Evolutionary conservation across 495 filamentous ascomycete genomes (phyloP), one percentile per base, ranked within the genome.

Genomic region (Penicillium chermesinum): DNA sequence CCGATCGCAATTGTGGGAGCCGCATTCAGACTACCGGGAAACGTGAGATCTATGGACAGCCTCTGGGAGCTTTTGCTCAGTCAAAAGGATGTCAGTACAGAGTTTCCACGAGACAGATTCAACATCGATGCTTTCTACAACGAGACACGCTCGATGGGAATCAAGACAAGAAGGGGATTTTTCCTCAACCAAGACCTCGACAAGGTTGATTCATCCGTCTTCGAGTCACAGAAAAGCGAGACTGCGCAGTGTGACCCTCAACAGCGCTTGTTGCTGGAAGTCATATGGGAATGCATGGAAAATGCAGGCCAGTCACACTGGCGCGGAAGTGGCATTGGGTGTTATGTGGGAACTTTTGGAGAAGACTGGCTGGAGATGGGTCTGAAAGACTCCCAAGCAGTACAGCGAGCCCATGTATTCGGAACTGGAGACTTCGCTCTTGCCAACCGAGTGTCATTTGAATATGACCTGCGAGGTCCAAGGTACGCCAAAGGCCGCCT

Each of bases 221-320:
- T 0, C 25, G 25, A 30, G 10, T 4, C 25, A 30, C 10, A 4
- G 10, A 30, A 30, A 30, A n/a, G n/a, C n/a, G 78, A 82, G 40
- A 72, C 69, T 5, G 72, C 71, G 51, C 54, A 56, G 0, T 72
- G 82, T 56, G 80, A 85, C 46, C 82, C 82, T 0, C 75, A 81
- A 17, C 79, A 83, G 43, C 52, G 80, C 0, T 56, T 75, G 6
- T 55, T 86, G 0, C 64, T 85, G 0, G 81, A 86, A 49, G 69
- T 74, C 0, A 61, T 73, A 0, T 57, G 50, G 34, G 68, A 73
- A 34, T 58, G 58, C 19, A 43, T 73, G 15, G 70, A 73, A 39
- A 62, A 59, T 30, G 70, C 67, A 0, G 80, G 80, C 0, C 68
- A 76, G 65, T 7, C 43, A 61, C 0, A 66, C 74, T 18, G 51